These are phyloP conservation scores for Pholiota adiposa DNA, from an alignment of 1,284 basidiomycete species.

Conservation along the genomic window DNA sequence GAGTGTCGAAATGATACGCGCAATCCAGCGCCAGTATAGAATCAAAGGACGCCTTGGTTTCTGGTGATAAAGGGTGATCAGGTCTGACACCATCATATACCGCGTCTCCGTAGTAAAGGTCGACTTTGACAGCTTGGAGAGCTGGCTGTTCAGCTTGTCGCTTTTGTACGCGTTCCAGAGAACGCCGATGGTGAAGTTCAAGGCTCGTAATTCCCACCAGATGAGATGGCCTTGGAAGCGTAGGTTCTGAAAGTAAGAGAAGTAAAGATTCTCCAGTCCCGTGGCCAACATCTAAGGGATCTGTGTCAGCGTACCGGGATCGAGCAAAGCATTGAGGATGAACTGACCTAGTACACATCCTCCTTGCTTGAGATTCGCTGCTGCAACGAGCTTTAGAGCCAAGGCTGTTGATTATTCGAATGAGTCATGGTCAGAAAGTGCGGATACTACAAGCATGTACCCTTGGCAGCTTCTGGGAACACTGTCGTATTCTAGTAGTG, in stretches of 20 bases:
- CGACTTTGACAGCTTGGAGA: constrained; percentile 16
- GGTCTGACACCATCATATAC: constrained; percentile 35
- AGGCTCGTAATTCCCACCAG: constrained; percentile 69
- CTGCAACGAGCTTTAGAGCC: constrained; percentile 52
- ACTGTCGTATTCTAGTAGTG: constrained; percentile 44
- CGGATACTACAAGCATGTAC: constrained; percentile 31
- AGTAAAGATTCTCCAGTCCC: constrained; percentile 75
- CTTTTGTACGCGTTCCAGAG: constrained; percentile 46
- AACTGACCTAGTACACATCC: constrained; percentile 56
- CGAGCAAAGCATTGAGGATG: neutral
- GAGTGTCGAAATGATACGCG: constrained; percentile 70
- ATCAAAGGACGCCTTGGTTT: constrained; percentile 39
- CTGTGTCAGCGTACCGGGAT: neutral
- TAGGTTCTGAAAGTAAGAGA: constrained; percentile 45
- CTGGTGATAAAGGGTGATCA: constrained; percentile 47
- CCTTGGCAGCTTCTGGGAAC: constrained; percentile 67
- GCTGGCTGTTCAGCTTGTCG: constrained; percentile 15
- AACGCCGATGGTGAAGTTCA: constrained; percentile 49
- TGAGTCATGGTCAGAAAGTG: neutral
- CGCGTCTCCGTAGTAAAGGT: constrained; percentile 49
- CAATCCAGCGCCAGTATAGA: constrained; percentile 67
- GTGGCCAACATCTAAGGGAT: constrained; percentile 69
- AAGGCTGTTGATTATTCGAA: constrained; percentile 45
- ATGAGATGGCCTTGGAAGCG: constrained; percentile 49
- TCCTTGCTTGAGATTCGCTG: constrained; percentile 43